Conservation (phyloP, 192 early-diverging fungal genomes). For the Coemansia sp. region DNA sequence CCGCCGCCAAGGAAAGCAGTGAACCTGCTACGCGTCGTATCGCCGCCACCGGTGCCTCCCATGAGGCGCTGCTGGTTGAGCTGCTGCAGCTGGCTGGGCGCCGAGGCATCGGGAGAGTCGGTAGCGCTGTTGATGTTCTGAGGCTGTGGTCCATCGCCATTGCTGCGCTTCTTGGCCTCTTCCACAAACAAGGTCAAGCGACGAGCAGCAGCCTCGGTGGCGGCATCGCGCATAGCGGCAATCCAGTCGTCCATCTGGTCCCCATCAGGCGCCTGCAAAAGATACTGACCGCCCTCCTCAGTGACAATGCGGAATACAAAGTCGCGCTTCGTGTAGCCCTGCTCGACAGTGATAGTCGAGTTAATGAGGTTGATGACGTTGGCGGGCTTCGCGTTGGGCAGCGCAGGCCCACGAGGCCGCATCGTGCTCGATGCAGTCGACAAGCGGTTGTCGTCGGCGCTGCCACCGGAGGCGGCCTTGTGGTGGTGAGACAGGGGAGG, state of each 20-base stretch:
- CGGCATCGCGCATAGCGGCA: constrained; percentile 61
- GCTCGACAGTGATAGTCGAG: constrained; percentile 66
- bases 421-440: constrained; percentile 25
- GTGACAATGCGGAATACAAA: constrained; percentile 78
- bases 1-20: constrained; percentile 48
- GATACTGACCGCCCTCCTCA: constrained; percentile 76
- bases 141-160: constrained; percentile 4
- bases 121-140: background rate
- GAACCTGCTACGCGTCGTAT: constrained; percentile 48
- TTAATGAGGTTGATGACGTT: constrained; percentile 77
- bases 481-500: background rate
- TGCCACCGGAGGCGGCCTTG: background rate
- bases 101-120: constrained; percentile 2
- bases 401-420: constrained; percentile 47
- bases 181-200: constrained; percentile 66
- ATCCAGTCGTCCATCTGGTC: constrained; percentile 79
- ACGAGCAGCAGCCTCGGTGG: constrained; percentile 67
- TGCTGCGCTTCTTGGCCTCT: constrained; percentile 55
- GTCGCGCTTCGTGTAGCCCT: constrained; percentile 64
- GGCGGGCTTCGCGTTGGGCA: constrained; percentile 59
- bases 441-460: constrained; percentile 19
- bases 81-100: constrained; percentile 8
- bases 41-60: constrained; percentile 12
- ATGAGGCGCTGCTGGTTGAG: constrained; percentile 4
- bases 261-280: constrained; percentile 64